phyloP scores from a whole-genome alignment of 2,329 filamentous ascomycete species.

The Celoporthe dispersa region DNA sequence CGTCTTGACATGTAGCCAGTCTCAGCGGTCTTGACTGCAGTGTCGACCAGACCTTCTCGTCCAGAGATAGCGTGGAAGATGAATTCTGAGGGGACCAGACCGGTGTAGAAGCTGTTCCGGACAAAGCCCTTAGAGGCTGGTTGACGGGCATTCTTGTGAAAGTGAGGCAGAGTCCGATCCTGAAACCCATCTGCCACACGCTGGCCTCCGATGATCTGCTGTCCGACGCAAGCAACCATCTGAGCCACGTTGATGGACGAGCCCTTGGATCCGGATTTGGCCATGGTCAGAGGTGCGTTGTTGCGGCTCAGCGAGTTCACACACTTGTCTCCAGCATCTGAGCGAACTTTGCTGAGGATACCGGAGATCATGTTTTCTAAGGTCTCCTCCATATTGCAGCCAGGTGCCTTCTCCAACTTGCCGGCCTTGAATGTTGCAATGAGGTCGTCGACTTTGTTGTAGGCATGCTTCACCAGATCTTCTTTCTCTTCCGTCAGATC shows the following conservation, averaged over 20 bases:
- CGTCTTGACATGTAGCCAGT: slow-evolving; percentile 99
- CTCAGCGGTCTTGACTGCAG: slow-evolving; percentile 97
- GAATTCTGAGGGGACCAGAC: slow-evolving; percentile 88
- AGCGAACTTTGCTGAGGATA: slow-evolving; percentile 88
- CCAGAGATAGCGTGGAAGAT: slow-evolving; percentile 98
- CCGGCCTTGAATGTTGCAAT: slow-evolving; percentile 81
- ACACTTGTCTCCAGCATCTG: slow-evolving; percentile 88
- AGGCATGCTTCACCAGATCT: slow-evolving; percentile 75
- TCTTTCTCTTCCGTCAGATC: slow-evolving; percentile 75
- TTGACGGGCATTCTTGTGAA: slow-evolving; percentile 88
- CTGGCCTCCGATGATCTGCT: slow-evolving; percentile 94
- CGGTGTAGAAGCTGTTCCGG: slow-evolving; percentile 94
- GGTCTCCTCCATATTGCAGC: slow-evolving; percentile 89
- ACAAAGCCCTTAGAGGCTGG: slow-evolving; percentile 98
- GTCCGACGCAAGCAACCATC: slow-evolving; percentile 96
- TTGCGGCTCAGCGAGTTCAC: slow-evolving; percentile 86
- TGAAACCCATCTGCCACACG: slow-evolving; percentile 97
- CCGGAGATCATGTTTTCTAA: slow-evolving; percentile 90
- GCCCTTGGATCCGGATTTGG: slow-evolving; percentile 94
- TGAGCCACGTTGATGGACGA: slow-evolving; percentile 98
- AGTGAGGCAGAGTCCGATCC: slow-evolving; percentile 91
- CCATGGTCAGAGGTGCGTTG: slow-evolving; percentile 96
- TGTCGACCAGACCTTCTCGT: slow-evolving; percentile 97
- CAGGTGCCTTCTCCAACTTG: slow-evolving; percentile 82
- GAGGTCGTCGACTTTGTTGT: slow-evolving; percentile 79